Evolutionary conservation across 2,329 filamentous ascomycete genomes (phyloP).

Genomic region (Aureobasidium sp.): DNA sequence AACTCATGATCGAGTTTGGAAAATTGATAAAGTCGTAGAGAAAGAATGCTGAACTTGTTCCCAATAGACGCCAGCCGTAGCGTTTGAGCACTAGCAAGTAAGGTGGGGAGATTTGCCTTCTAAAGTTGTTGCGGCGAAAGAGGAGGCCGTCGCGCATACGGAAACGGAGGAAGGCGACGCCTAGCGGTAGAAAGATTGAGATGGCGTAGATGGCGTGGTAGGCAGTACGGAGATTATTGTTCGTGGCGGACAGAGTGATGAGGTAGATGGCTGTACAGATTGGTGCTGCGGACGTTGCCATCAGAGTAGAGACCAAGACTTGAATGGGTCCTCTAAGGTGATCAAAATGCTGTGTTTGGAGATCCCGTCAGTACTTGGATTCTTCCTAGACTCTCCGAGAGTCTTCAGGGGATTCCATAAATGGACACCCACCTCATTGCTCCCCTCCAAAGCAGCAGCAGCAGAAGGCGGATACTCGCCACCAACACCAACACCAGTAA

Average conservation of each 20-base stretch:
- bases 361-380: too few species aligned
- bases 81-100: constrained; percentile 40
- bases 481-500: constrained; percentile 31
- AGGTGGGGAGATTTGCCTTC: constrained; percentile 35
- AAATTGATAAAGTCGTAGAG: constrained; percentile 42
- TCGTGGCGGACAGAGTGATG: constrained; percentile 32
- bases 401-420: too few species aligned
- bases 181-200: constrained; percentile 42
- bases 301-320: not conserved
- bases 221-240: constrained; percentile 35
- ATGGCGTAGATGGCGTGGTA: constrained; percentile 39
- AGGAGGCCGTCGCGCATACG: constrained; percentile 43
- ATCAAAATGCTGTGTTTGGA: constrained; percentile 28
- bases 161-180: constrained; percentile 27
- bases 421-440: constrained; percentile 34
- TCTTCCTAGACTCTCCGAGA: too few species aligned
- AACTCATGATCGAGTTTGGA: constrained; percentile 40
- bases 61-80: constrained; percentile 40
- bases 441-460: constrained; percentile 42
- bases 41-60: constrained; percentile 43
- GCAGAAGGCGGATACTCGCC: constrained; percentile 46
- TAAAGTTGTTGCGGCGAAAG: constrained; percentile 44
- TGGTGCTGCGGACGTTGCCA: constrained; percentile 11
- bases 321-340: constrained; percentile 7
- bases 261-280: constrained; percentile 24